Evolutionary conservation across 1,284 basidiomycete species (phyloP).

Genomic region (Sutorius eximius): DNA sequence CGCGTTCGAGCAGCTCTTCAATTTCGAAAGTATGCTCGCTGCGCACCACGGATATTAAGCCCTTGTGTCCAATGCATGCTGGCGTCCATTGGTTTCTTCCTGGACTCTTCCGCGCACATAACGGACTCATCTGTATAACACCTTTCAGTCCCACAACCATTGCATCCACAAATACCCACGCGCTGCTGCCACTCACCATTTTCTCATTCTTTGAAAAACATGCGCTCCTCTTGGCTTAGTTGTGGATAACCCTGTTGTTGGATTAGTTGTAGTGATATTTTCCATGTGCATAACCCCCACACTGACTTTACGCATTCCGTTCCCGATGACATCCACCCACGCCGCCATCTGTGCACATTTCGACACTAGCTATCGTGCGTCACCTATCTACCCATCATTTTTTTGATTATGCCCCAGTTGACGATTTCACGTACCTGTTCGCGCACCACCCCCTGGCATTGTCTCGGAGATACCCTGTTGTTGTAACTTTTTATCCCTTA

Average conservation of each 20-base stretch:
- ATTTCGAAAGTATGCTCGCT: conserved; percentile 35
- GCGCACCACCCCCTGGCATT: conserved; percentile 19
- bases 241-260: conserved; percentile 39
- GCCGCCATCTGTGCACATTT: conserved; percentile 8
- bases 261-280: conserved; percentile 37
- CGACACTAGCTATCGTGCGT: conserved; percentile 21
- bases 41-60: conserved; percentile 34
- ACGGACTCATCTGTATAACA: conserved; percentile 35
- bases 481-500: conserved; percentile 30
- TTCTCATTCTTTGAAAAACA: conserved; percentile 13
- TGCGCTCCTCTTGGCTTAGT: conserved; percentile 29
- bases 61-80: conserved; percentile 35
- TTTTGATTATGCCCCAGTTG: conserved; percentile 29
- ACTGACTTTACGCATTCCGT: conserved; percentile 23
- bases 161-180: conserved; percentile 34
- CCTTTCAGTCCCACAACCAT: conserved; percentile 16
- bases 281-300: conserved; percentile 31
- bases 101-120: conserved; percentile 28
- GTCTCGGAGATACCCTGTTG: conserved; percentile 40
- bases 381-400: conserved; percentile 17
- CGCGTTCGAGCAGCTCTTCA: conserved; percentile 34
- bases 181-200: conserved; percentile 30
- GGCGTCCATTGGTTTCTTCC: conserved; percentile 35
- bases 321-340: conserved; percentile 8
- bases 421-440: conserved; percentile 35